A percentile compares a stretch with the other conserved stretches of the same genome.
Conservation (phyloP, 2,329 filamentous ascomycete genomes). For the Leptographium radiaticola region DNA sequence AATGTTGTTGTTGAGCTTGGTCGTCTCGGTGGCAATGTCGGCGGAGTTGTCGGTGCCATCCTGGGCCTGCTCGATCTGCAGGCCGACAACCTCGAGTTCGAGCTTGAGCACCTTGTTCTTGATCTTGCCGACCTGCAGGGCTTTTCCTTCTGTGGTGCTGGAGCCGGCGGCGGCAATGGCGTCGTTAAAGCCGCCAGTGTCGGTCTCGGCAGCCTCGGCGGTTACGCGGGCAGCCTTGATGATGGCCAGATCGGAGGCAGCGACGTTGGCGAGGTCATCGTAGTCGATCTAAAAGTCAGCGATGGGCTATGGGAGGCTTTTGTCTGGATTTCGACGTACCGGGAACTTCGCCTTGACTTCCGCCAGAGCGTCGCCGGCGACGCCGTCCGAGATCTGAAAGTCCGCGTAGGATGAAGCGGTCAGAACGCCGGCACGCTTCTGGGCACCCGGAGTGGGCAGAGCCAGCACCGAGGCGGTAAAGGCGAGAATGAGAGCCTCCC, state of each 20-base stretch:
- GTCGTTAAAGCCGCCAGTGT: slow-evolving; percentile 37
- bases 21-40: slow-evolving; percentile 32
- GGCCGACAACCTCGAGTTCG: slow-evolving; percentile 34
- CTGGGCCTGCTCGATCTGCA: slow-evolving; percentile 39
- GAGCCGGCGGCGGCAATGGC: slow-evolving; percentile 32
- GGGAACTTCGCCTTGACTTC: slow-evolving; percentile 43
- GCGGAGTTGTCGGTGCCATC: slow-evolving; percentile 25
- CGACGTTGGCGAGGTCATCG: slow-evolving; percentile 31
- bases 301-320: background rate
- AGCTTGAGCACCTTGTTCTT: slow-evolving; percentile 50
- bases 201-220: slow-evolving; percentile 40
- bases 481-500: slow-evolving; percentile 23
- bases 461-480: slow-evolving; percentile 22
- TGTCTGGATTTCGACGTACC: slow-evolving; percentile 17
- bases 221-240: slow-evolving; percentile 33
- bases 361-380: slow-evolving; percentile 36
- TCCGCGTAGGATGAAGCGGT: slow-evolving; percentile 18
- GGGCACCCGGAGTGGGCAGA: slow-evolving; percentile 14
- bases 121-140: slow-evolving; percentile 41
- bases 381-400: slow-evolving; percentile 37
- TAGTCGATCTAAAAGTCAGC: slow-evolving; percentile 23
- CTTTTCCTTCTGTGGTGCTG: slow-evolving; percentile 24
- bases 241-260: slow-evolving; percentile 33
- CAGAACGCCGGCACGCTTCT: slow-evolving; percentile 19
- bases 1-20: slow-evolving; percentile 41